These are phyloP conservation scores for Phycomyces nitens DNA, from an alignment of 192 early-diverging fungal genomes.

Conservation along the genomic window DNA sequence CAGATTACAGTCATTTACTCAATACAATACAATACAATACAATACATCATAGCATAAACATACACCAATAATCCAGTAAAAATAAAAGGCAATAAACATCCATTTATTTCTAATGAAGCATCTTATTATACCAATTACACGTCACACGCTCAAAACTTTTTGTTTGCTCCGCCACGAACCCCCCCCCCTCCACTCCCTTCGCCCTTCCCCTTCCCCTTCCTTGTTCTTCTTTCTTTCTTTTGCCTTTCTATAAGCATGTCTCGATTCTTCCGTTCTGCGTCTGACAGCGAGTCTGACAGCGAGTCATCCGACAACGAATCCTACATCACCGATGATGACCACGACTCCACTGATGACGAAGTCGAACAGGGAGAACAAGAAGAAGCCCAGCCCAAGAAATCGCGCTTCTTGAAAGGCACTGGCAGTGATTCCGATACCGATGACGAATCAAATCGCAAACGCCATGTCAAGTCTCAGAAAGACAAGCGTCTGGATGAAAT, in stretches of 20 bases:
- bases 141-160: no score
- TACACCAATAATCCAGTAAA: no score
- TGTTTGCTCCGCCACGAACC: no score
- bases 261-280: conserved; percentile 77
- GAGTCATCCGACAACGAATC: conserved; percentile 57
- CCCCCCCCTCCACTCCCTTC: no score
- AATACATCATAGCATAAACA: no score
- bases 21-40: no score
- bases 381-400: conserved; percentile 27
- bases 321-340: conserved; percentile 53
- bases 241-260: conserved; percentile 57
- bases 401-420: conserved; percentile 37
- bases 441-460: conserved; percentile 65
- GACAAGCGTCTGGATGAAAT: conserved; percentile 89
- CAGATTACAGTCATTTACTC: no score
- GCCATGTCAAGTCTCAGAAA: conserved; percentile 72
- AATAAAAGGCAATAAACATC: no score
- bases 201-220: no score
- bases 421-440: conserved; percentile 39
- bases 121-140: no score
- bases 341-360: conserved; percentile 44
- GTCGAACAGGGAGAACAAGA: conserved; percentile 44
- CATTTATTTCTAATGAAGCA: no score
- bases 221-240: no score
- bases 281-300: conserved; percentile 62